Conservation (phyloP, 306 rosid species). For the Prinsepia uniflora region DNA sequence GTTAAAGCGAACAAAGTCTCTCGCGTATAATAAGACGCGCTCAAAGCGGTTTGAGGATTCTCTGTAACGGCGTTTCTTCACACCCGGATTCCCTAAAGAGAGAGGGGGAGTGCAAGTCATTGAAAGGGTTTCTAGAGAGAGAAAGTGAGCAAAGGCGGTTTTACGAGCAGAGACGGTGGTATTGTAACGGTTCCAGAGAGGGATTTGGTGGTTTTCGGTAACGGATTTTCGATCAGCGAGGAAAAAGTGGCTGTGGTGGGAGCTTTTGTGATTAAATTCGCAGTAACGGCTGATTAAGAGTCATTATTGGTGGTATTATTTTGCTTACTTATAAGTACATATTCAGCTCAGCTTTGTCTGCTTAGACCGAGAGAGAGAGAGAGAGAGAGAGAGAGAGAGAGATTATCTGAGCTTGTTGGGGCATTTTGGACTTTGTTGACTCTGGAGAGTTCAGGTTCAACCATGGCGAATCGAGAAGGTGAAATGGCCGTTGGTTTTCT, state of each 20-base stretch:
- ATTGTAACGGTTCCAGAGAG: conserved; percentile 33
- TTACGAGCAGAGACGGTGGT: conserved; percentile 27
- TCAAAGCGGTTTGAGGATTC: conserved; percentile 41
- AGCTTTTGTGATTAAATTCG: conserved; percentile 17
- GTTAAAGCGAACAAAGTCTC: conserved; percentile 25
- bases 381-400: neutral
- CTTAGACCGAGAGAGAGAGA: neutral
- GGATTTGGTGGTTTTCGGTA: conserved; percentile 26
- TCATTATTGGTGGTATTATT: neutral
- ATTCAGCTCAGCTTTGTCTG: conserved; percentile 17
- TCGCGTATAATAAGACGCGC: conserved; percentile 49
- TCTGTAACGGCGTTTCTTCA: conserved; percentile 42
- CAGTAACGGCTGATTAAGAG: conserved; percentile 10
- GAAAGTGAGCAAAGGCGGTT: conserved; percentile 14
- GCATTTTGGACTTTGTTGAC: conserved; percentile 29
- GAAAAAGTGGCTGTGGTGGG: conserved; percentile 13
- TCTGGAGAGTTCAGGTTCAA: conserved; percentile 27
- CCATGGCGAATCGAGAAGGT: conserved; percentile 80
- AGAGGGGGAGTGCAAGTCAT: too few relatives aligned
- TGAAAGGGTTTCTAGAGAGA: neutral
- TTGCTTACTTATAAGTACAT: conserved; percentile 8
- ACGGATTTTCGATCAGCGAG: conserved; percentile 22
- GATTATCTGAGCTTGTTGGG: conserved; percentile 1
- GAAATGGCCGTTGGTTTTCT: conserved; percentile 16
- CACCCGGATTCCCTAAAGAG: conserved; percentile 24